Percentiles rank a stretch among this genome's conserved stretches.
Evolutionary conservation across 208 protist genomes (phyloP).

Genomic region (Acanthamoeba quina): DNA sequence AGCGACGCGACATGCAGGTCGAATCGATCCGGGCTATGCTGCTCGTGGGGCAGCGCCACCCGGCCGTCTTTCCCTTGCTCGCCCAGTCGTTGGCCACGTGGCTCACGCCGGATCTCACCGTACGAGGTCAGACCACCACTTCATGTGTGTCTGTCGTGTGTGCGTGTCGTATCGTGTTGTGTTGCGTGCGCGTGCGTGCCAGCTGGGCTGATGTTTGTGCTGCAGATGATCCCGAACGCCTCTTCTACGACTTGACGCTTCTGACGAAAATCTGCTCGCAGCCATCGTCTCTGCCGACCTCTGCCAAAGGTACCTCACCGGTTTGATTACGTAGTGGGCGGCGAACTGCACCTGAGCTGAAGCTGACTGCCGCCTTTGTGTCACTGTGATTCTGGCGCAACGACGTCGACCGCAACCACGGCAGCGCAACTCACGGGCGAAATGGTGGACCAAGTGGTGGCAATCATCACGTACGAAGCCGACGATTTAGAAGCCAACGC

Average conservation of each 20-base stretch:
- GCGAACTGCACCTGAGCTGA: no score
- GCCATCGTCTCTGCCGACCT: neutral
- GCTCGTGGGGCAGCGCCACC: slow-evolving; percentile 24
- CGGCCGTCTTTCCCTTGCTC: neutral
- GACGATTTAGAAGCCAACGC: neutral
- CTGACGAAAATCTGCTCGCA: neutral
- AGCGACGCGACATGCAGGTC: neutral
- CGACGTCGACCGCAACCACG: no score
- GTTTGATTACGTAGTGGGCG: no score
- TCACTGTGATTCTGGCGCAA: no score
- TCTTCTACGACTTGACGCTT: slow-evolving; percentile 49
- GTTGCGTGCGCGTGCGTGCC: no score
- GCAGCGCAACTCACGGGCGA: neutral
- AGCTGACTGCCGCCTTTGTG: no score
- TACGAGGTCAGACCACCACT: neutral
- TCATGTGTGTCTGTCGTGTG: no score
- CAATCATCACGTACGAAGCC: slow-evolving; percentile 3
- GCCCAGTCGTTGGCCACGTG: neutral
- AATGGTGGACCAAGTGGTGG: neutral
- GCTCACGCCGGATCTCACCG: slow-evolving; percentile 11
- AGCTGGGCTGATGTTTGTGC: neutral
- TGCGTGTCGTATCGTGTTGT: no score
- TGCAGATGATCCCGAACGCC: slow-evolving; percentile 48
- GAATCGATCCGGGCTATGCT: slow-evolving; percentile 6
- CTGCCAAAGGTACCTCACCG: neutral